Conservation (phyloP, 2,329 filamentous ascomycete genomes). For the Ceratocystis cubensis region DNA sequence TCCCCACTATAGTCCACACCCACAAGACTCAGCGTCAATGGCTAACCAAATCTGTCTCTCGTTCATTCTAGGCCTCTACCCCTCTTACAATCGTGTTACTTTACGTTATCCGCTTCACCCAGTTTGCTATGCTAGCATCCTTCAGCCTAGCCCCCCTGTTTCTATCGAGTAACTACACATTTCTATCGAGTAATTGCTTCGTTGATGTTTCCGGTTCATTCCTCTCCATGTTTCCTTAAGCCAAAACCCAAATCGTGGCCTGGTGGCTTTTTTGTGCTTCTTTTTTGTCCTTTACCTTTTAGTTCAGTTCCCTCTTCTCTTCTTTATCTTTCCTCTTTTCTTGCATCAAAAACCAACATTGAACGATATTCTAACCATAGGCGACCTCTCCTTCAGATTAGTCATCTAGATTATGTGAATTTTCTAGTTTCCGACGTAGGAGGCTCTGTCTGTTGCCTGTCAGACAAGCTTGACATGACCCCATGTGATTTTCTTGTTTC, state of each 20-base stretch:
- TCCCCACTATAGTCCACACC: background rate
- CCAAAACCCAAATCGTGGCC: background rate
- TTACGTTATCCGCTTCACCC: no score
- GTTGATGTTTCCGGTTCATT: background rate
- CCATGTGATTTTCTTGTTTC: background rate
- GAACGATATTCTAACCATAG: background rate
- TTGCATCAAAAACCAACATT: background rate
- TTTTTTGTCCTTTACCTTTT: background rate
- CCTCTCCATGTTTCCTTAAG: background rate
- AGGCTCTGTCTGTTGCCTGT: background rate
- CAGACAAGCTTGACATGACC: background rate
- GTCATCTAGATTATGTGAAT: background rate
- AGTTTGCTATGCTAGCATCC: no score
- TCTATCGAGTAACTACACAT: slow-evolving; percentile 7
- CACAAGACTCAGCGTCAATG: background rate
- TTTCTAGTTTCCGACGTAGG: background rate
- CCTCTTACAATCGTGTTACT: background rate
- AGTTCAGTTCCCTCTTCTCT: background rate
- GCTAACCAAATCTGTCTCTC: background rate
- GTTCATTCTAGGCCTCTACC: background rate
- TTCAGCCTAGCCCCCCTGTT: background rate
- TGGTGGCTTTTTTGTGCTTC: background rate
- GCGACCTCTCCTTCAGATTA: background rate
- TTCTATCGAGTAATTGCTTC: slow-evolving; percentile 15
- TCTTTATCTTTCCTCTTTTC: background rate